Evolutionary conservation across 129 eudicot genomes (phyloP), one percentile per base, ranked within the genome.

Genomic region (Apium graveolens): DNA sequence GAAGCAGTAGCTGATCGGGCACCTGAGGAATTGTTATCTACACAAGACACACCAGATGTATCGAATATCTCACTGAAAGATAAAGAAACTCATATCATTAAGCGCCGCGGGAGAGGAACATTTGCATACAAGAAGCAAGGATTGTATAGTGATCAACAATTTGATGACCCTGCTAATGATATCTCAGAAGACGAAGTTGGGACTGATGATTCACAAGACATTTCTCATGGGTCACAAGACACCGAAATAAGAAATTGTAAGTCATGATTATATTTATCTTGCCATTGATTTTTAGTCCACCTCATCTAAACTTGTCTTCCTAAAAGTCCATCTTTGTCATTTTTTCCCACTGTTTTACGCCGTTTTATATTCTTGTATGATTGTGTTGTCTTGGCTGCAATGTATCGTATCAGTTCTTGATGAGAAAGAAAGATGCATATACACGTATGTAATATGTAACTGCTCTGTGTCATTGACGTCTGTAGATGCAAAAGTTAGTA

Each of bases 61-160:
- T 85, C 93, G 4, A 85, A 89, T 82, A 85, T 90, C 70, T 76
- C 88, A 65, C 78, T 91, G 62, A 83, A 90, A 82, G 96, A 88
- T 65, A 73, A 85, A 51, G 79, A 81, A 43, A 84, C 45, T 76
- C 71, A 85, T 76, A 29, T 55, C 62, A 81, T 88, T 76, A 87
- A 82, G 69, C 86, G 96, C 62, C 97, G 97, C 63, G 99, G 99
- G 53, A 90, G 99, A 84, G 99, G 99, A 76, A 90, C 89, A 16
- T 96, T 96, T 55, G 81, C 97, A 41, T 96, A 90, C 77, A 86
- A 80, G 82, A 92, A 84, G 70, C 80, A 87, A 27, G 95, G 90
- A 73, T 71, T 96, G 76, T 87, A 92, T 82, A 89, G 97, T 84
- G 97, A 90, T 84, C 85, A 88, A 72, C 85, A 83, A 62, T 71